Evolutionary conservation across 2,329 filamentous ascomycete species (phyloP).

Genomic region (Aspergillus bombycis): DNA sequence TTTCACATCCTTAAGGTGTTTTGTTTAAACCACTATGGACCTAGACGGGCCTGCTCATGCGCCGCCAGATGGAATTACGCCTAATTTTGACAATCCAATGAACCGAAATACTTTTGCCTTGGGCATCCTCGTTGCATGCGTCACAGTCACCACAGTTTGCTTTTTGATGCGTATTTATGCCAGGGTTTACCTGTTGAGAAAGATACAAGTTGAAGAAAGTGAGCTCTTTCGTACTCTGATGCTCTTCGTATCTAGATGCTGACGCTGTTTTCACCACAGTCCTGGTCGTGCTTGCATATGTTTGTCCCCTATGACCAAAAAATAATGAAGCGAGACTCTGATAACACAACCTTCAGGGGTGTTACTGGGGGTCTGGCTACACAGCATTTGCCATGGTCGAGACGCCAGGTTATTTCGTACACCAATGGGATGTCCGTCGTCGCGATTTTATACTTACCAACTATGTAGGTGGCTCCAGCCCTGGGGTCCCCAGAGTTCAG

Average conservation of each 20-base stretch:
- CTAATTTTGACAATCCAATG: constrained; percentile 23
- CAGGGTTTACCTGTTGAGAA: constrained; percentile 20
- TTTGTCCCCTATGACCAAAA: neutral
- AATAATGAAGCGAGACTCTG: neutral
- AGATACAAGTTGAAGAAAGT: constrained; percentile 22
- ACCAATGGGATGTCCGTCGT: neutral
- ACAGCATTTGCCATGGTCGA: neutral
- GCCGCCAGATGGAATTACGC: constrained; percentile 17
- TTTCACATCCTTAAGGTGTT: too few species aligned
- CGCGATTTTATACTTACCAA: neutral
- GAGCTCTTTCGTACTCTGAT: constrained; percentile 13
- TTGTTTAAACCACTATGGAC: neutral
- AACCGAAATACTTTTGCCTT: constrained; percentile 21
- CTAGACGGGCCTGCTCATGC: constrained; percentile 16
- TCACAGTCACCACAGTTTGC: constrained; percentile 17
- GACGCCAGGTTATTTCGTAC: neutral
- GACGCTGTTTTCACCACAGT: neutral
- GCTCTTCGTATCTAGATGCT: neutral
- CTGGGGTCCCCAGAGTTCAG: too few species aligned
- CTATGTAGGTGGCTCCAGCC: neutral
- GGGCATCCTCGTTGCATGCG: constrained; percentile 20
- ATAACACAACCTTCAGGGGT: neutral
- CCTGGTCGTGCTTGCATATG: neutral
- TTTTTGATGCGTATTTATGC: constrained; percentile 18
- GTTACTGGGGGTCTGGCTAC: neutral